Evolutionary conservation across 257 asterid species (phyloP).

Genomic region (Solanum sitiens): DNA sequence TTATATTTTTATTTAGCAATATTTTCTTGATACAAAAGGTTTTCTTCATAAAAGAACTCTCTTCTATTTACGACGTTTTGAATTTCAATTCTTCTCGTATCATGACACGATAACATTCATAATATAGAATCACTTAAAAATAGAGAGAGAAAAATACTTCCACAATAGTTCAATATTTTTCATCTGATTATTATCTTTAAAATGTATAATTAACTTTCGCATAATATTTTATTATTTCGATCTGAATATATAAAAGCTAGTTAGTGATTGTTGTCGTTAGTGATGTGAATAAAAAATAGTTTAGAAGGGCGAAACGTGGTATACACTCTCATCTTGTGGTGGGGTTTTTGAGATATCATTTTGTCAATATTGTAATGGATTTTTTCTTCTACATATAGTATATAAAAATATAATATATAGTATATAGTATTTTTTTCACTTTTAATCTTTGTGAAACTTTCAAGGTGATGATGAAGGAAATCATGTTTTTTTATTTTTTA

Average conservation of each 20-base stretch:
- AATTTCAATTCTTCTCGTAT: no score
- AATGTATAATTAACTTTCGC: background rate
- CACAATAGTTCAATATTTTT: no score
- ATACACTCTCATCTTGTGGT: constrained; percentile 13
- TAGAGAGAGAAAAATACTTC: no score
- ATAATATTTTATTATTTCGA: background rate
- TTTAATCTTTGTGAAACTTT: constrained; percentile 1
- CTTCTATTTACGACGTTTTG: no score
- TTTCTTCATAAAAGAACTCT: no score
- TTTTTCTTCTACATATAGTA: background rate
- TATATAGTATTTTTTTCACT: background rate
- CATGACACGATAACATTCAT: no score
- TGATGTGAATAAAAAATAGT: constrained; percentile 12
- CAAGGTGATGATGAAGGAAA: constrained; percentile 13
- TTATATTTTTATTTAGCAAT: no score
- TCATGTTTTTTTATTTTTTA: background rate
- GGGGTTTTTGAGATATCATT: constrained; percentile 10
- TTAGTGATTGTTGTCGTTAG: background rate
- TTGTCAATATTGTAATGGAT: background rate
- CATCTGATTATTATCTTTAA: no score
- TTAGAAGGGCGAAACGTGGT: constrained; percentile 42
- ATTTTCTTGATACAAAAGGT: no score
- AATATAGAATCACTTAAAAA: no score
- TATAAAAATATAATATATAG: background rate
- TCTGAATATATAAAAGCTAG: background rate